Evolutionary conservation across 1,284 basidiomycete genomes (phyloP).

Genomic region (Trichosporon inkin): DNA sequence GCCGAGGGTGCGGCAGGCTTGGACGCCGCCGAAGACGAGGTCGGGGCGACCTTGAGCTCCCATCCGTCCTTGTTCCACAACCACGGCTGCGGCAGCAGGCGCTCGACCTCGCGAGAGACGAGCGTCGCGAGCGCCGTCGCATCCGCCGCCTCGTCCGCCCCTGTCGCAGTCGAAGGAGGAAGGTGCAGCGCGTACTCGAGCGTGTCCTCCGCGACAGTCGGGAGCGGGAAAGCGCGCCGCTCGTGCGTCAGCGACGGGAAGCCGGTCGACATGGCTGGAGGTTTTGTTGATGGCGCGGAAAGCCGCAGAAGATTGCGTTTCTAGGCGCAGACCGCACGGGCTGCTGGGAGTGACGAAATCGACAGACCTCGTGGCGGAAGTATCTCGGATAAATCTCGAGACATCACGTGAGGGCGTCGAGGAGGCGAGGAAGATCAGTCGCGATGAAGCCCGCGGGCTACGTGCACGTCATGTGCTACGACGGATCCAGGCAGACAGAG

Average conservation of each 20-base stretch:
- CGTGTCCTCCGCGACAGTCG: conserved; percentile 72
- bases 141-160: conserved; percentile 55
- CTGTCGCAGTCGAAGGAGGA: conserved; percentile 47
- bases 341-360: neutral
- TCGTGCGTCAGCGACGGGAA: conserved; percentile 44
- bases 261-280: conserved; percentile 35
- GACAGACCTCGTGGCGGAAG: neutral
- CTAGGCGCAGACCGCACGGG: too few relatives aligned
- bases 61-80: conserved; percentile 86
- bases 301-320: too few relatives aligned
- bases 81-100: conserved; percentile 59
- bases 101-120: conserved; percentile 60
- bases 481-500: too few relatives aligned
- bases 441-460: neutral
- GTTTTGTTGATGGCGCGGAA: neutral
- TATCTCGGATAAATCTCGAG: neutral
- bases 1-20: conserved; percentile 7
- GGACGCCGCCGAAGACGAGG: conserved; percentile 31
- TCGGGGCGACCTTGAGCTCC: conserved; percentile 64
- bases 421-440: conserved; percentile 17
- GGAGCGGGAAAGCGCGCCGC: conserved; percentile 41
- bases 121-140: conserved; percentile 66
- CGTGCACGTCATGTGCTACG: too few relatives aligned
- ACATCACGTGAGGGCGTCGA: conserved; percentile 6
- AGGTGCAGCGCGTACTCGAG: conserved; percentile 71